These are phyloP conservation scores for Nannizzia gypsea DNA, from an alignment of 2,329 filamentous ascomycete species.

Conservation along the genomic window DNA sequence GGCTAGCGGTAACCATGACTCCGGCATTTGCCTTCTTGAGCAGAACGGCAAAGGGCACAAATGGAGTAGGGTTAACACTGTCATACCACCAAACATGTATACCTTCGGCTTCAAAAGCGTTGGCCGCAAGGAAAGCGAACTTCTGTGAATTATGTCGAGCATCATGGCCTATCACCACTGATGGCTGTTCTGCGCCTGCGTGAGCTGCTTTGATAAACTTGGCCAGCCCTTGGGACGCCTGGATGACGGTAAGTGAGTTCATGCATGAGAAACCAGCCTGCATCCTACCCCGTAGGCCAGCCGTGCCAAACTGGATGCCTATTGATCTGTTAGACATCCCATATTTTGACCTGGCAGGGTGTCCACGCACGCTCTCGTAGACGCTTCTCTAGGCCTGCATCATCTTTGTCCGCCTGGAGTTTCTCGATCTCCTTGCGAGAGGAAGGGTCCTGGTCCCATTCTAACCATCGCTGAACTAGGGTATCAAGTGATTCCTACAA, in stretches of 20 bases:
- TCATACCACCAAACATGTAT: conserved; percentile 50
- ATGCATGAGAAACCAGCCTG: conserved; percentile 52
- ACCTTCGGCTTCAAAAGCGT: conserved; percentile 46
- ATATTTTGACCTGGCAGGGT: neutral
- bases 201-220: conserved; percentile 43
- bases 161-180: conserved; percentile 52
- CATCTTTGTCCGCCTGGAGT: conserved; percentile 37
- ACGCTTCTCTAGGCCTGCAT: conserved; percentile 40
- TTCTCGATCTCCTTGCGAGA: conserved; percentile 45
- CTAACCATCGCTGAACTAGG: conserved; percentile 46
- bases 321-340: neutral
- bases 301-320: conserved; percentile 51
- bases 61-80: conserved; percentile 46
- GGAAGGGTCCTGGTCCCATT: conserved; percentile 43
- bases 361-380: conserved; percentile 37
- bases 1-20: conserved; percentile 55
- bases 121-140: conserved; percentile 49
- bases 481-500: conserved; percentile 24
- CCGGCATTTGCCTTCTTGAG: conserved; percentile 45
- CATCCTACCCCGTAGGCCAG: conserved; percentile 53
- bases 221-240: conserved; percentile 54
- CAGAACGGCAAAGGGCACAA: conserved; percentile 50
- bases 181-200: conserved; percentile 31
- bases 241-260: conserved; percentile 48
- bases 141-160: conserved; percentile 51